Base-by-base conservation (phyloP, 2,329 filamentous ascomycete genomes). In the Fusarium goolgardi region DNA sequence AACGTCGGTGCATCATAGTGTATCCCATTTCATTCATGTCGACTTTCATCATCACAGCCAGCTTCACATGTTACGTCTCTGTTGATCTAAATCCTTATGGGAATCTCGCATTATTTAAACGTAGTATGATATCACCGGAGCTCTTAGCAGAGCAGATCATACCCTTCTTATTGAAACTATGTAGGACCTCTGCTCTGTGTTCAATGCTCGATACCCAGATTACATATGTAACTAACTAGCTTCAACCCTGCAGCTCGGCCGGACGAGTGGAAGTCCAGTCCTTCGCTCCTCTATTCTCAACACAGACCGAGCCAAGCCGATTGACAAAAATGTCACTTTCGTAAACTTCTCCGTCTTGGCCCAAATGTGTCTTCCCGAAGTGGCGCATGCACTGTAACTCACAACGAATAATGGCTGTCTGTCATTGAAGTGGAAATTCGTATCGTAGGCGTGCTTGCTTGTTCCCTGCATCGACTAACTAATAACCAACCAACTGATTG, bases 121-220 rank as follows among this genome's bases (percentile, higher is more conserved):
- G 37, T 18, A 35, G 16, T 31, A 63, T 69, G 56, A 72, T 68
- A 56, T 68, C 67, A 72, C 43, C 20, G 47, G 51, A 63, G 57
- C 70, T 57, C 56, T 59, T 43, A 16, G 6, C 18, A 37, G 13
- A 20, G 21, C 25, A 45, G 46, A 52, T 64, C 55, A 43, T 62
- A 39, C 11, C 23, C 37, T 43, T 9, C 20, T 47, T 25, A 31
- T 40, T 46, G 65, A 66, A 35, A 65, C 65, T 66, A 65, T 68
- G 52, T 51, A 46, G 29, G 37, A 18, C 7, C 43, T 52, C 27
- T 29, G 10, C 27, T 29, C n/a, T 12, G 7, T 25, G 15, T 32
- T 43, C 43, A n/a, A 21, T 35, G 11, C 6, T 40, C 45, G 35
- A 51, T 49, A 27, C 43, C 34, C 45, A 59, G 20, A 20, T 44